Conservation (phyloP, 1,284 basidiomycete genomes). For the Puccinia polysora region DNA sequence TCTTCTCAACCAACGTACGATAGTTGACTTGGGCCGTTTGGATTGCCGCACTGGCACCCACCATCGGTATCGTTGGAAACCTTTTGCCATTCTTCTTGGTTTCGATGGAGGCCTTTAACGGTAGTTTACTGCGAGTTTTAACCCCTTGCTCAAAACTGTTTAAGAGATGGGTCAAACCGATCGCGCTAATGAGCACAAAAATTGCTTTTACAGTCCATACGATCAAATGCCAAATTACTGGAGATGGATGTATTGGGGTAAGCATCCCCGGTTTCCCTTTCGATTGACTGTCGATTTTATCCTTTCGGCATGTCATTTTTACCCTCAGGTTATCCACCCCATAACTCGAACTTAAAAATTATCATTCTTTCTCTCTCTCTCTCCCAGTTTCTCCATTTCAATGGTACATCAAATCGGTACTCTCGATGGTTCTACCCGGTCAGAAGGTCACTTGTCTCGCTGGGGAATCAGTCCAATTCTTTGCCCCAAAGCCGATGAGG, state of each 20-base stretch:
- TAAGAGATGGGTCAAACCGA: background rate
- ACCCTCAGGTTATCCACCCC: too few relatives aligned
- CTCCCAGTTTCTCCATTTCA: slow-evolving; percentile 41
- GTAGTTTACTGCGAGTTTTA: slow-evolving; percentile 46
- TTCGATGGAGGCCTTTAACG: slow-evolving; percentile 50
- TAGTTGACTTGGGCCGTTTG: slow-evolving; percentile 50
- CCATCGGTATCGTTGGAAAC: slow-evolving; percentile 48
- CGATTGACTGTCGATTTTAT: background rate
- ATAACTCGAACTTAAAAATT: too few relatives aligned
- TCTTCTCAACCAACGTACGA: too few relatives aligned
- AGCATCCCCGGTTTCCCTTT: background rate
- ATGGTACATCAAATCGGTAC: slow-evolving; percentile 47
- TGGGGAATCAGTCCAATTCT: slow-evolving; percentile 23
- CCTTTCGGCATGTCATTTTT: background rate
- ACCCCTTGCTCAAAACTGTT: background rate
- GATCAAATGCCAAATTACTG: slow-evolving; percentile 48
- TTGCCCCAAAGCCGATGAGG: slow-evolving; percentile 18
- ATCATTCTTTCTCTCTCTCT: background rate
- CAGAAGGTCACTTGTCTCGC: slow-evolving; percentile 17
- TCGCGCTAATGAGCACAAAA: background rate
- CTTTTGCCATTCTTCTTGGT: slow-evolving; percentile 50
- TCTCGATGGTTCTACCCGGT: slow-evolving; percentile 45
- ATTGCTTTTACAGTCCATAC: slow-evolving; percentile 45
- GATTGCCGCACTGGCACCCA: slow-evolving; percentile 47
- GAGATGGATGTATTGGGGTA: slow-evolving; percentile 46